phyloP scores from a whole-genome alignment of 2,329 filamentous ascomycete species.

The Fusarium sp. region DNA sequence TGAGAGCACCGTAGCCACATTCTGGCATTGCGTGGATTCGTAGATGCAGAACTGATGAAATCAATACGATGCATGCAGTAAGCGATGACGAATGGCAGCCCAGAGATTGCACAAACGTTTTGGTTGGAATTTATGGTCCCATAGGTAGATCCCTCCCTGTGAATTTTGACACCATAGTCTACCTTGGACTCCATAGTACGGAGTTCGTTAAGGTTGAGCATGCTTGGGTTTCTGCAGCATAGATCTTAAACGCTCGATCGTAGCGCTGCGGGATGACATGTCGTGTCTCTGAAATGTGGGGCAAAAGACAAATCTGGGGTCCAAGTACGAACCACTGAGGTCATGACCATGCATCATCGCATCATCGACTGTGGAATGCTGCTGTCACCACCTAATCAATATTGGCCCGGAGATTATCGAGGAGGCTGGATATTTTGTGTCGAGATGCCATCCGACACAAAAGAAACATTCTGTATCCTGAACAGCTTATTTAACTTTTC shows the following conservation, averaged over 20 bases:
- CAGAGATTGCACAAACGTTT: background rate
- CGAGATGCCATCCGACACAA: background rate
- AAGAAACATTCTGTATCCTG: background rate
- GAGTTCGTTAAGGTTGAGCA: background rate
- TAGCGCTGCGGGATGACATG: background rate
- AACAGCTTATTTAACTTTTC: no score
- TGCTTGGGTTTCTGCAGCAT: background rate
- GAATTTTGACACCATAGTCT: background rate
- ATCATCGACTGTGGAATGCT: background rate
- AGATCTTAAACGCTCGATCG: background rate
- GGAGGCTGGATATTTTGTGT: no score
- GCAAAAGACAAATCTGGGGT: background rate
- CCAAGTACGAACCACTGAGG: background rate
- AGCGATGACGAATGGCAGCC: background rate
- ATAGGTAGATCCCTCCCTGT: background rate
- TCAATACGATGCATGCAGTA: background rate
- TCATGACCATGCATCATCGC: constrained; percentile 5
- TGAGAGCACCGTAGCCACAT: background rate
- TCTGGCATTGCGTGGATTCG: background rate
- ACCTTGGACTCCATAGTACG: no score
- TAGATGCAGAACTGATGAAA: background rate
- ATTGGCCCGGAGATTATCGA: background rate
- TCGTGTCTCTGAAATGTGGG: background rate
- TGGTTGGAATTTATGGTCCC: background rate
- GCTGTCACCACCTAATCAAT: background rate